Percentiles rank a stretch among this genome's conserved stretches.
phyloP scores from a whole-genome alignment of 1,284 basidiomycete genomes.

The Tilletia caries region DNA sequence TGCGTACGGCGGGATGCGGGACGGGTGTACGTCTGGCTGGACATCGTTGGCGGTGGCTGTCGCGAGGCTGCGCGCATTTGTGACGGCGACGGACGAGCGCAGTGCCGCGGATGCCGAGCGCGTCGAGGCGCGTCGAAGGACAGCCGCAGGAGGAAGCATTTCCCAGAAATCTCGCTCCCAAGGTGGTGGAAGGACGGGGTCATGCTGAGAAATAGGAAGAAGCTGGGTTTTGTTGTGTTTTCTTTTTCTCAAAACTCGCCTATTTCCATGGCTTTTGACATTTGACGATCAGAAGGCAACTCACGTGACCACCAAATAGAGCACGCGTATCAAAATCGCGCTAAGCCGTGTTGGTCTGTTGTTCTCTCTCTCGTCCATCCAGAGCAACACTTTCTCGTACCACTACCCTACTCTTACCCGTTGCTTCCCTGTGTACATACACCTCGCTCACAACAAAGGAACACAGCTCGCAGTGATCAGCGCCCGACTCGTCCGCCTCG shows the following conservation, averaged over 20 bases:
- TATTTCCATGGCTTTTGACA: neutral
- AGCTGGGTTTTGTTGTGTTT: too few species aligned
- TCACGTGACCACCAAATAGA: neutral
- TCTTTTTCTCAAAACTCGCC: too few species aligned
- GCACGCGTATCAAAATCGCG: neutral
- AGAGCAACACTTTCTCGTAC: neutral
- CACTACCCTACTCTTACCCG: neutral
- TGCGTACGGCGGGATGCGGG: slow-evolving; percentile 71
- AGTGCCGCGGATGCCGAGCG: neutral
- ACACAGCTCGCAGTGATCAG: too few species aligned
- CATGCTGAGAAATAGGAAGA: neutral
- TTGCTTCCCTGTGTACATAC: too few species aligned
- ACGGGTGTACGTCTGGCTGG: slow-evolving; percentile 28
- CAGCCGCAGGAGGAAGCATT: slow-evolving; percentile 3
- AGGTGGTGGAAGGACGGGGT: neutral
- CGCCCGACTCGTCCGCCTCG: too few species aligned
- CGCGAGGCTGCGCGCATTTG: neutral
- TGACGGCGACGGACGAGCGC: neutral
- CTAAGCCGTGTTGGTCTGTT: neutral
- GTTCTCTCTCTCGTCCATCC: neutral
- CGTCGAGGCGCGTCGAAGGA: neutral
- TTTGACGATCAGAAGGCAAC: too few species aligned
- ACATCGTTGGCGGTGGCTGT: neutral
- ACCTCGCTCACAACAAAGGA: too few species aligned
- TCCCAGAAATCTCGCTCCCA: too few species aligned